These are phyloP conservation scores for Annulohypoxylon bovei DNA, from an alignment of 495 filamentous ascomycete genomes.

Conservation along the genomic window DNA sequence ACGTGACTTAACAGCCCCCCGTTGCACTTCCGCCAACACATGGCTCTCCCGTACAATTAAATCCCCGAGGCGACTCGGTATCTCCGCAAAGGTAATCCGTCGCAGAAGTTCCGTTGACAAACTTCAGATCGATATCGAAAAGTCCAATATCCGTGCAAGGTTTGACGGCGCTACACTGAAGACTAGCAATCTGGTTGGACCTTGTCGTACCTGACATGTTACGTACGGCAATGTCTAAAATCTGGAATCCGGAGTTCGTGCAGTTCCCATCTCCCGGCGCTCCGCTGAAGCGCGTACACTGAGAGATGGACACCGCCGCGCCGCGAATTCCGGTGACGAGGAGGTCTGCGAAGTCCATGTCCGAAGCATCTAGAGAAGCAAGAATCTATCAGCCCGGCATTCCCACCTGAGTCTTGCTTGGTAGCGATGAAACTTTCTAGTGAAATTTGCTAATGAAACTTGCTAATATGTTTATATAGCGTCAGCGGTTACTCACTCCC, in stretches of 20 bases:
- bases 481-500: not conserved
- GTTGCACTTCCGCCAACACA: not conserved
- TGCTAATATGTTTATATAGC: too few relatives aligned
- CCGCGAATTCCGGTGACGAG: not conserved
- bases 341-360: not conserved
- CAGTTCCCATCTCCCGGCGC: constrained; percentile 5
- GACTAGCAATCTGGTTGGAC: not conserved
- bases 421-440: too few relatives aligned
- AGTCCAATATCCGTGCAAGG: not conserved
- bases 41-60: constrained; percentile 1
- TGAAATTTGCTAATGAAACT: too few relatives aligned
- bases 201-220: not conserved
- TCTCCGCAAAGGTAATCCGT: constrained; percentile 1
- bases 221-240: not conserved
- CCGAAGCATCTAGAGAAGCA: not conserved
- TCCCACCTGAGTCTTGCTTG: not conserved
- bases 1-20: not conserved
- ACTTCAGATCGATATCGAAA: not conserved
- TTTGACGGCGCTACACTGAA: constrained; percentile 3
- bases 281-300: constrained; percentile 2
- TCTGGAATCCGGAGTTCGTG: constrained; percentile 3
- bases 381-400: not conserved
- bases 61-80: not conserved
- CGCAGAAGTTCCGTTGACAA: not conserved
- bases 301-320: not conserved